Conservation (phyloP, 345 rosid genomes). For the Hypericum perforatum region DNA sequence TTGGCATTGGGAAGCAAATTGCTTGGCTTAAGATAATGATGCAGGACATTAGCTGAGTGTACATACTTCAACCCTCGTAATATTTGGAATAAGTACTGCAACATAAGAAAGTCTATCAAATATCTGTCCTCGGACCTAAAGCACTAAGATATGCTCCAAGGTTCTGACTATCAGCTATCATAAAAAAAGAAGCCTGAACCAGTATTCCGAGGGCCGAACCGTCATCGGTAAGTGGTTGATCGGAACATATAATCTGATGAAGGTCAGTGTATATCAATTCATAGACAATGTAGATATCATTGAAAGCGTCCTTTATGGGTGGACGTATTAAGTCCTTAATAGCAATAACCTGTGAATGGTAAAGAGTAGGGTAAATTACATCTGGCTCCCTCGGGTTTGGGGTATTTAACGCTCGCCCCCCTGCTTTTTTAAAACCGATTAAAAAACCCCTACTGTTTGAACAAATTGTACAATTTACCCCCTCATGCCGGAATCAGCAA, state of each 20-base stretch:
- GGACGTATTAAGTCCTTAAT: conserved; percentile 8
- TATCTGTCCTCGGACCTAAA: too few relatives aligned
- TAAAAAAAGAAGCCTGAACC: not conserved
- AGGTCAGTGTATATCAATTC: conserved; percentile 10
- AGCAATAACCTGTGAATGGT: conserved; percentile 5
- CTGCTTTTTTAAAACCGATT: too few relatives aligned
- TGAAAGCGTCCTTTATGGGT: conserved; percentile 4
- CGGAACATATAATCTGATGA: conserved; percentile 9
- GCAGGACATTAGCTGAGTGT: conserved; percentile 9
- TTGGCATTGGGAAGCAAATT: conserved; percentile 8
- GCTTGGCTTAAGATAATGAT: conserved; percentile 10
- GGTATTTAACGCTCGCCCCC: too few relatives aligned
- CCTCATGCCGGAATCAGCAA: too few relatives aligned
- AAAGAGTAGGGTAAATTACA: not conserved
- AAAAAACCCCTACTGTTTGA: too few relatives aligned
- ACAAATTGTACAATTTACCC: too few relatives aligned
- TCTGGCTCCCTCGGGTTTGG: too few relatives aligned
- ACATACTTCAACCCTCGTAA: conserved; percentile 7
- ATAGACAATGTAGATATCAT: conserved; percentile 8
- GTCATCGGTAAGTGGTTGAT: conserved; percentile 3
- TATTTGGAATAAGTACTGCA: not conserved
- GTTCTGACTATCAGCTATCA: not conserved
- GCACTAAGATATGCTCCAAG: not conserved
- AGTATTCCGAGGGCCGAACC: not conserved
- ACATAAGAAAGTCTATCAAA: not conserved